phyloP scores from a whole-genome alignment of 352 stramenopile genomes.

The Phytophthora citricola region DNA sequence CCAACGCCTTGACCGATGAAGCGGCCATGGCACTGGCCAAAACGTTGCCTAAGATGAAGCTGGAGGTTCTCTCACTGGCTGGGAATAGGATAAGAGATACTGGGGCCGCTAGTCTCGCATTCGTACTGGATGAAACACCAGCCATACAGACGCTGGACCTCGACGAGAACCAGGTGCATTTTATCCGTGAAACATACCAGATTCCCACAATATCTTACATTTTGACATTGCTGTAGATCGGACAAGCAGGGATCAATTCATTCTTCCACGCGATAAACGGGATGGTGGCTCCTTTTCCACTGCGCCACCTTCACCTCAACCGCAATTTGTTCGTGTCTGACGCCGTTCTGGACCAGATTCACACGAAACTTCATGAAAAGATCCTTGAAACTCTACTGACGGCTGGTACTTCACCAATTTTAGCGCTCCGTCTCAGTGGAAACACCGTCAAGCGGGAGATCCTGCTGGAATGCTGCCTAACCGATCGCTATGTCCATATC shows the following conservation, averaged over 20 bases:
- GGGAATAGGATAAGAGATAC: conserved; percentile 52
- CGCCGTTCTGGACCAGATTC: conserved; percentile 20
- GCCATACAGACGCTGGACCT: conserved; percentile 53
- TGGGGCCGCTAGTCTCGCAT: conserved; percentile 52
- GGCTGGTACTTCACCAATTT: background rate
- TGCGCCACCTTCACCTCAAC: conserved; percentile 49
- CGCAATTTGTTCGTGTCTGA: conserved; percentile 28
- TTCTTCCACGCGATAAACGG: conserved; percentile 50
- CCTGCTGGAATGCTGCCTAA: conserved; percentile 40
- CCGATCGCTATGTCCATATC: conserved; percentile 30
- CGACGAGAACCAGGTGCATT: conserved; percentile 53
- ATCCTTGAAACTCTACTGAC: conserved; percentile 47
- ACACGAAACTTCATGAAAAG: conserved; percentile 53
- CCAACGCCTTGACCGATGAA: conserved; percentile 48
- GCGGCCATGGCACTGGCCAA: conserved; percentile 28
- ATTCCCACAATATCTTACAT: too few relatives aligned
- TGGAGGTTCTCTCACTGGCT: conserved; percentile 48
- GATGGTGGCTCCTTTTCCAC: conserved; percentile 33
- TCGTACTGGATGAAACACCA: conserved; percentile 48
- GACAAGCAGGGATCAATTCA: conserved; percentile 31
- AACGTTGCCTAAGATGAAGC: conserved; percentile 20
- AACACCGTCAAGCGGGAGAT: conserved; percentile 31
- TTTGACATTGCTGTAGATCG: conserved; percentile 38
- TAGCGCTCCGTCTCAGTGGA: conserved; percentile 33
- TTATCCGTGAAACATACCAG: too few relatives aligned